phyloP scores from a whole-genome alignment of 2,329 filamentous ascomycete species.

The Eutypa lata region DNA sequence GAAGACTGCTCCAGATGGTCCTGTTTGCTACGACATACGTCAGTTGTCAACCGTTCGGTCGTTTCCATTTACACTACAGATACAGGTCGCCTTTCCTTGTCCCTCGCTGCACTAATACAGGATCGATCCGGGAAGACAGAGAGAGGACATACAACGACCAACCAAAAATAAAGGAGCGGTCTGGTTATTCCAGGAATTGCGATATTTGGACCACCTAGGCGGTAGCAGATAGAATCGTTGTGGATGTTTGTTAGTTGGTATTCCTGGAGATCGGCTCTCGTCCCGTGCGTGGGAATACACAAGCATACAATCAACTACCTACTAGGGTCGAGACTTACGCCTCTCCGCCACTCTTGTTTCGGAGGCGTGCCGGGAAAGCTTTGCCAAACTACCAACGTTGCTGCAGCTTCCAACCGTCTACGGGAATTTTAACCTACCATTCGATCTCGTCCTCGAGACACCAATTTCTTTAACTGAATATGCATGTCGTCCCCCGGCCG shows the following conservation, averaged over 20 bases:
- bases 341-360: slow-evolving; percentile 27
- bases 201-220: slow-evolving; percentile 18
- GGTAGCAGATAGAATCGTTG: slow-evolving; percentile 18
- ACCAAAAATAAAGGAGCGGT: slow-evolving; percentile 9
- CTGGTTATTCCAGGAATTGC: slow-evolving; percentile 5
- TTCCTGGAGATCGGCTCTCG: slow-evolving; percentile 23
- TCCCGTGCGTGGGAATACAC: slow-evolving; percentile 25
- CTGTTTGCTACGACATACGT: slow-evolving; percentile 24
- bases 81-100: slow-evolving; percentile 15
- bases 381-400: slow-evolving; percentile 26
- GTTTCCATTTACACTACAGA: slow-evolving; percentile 21
- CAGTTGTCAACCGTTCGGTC: slow-evolving; percentile 17
- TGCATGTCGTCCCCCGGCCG: slow-evolving; percentile 46
- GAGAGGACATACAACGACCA: slow-evolving; percentile 10
- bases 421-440: slow-evolving; percentile 32
- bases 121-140: slow-evolving; percentile 4
- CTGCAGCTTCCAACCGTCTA: slow-evolving; percentile 34
- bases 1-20: slow-evolving; percentile 15
- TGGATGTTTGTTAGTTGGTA: slow-evolving; percentile 27
- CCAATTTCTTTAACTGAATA: slow-evolving; percentile 42
- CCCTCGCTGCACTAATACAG: slow-evolving; percentile 18
- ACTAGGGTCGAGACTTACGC: slow-evolving; percentile 22
- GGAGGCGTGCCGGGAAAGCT: slow-evolving; percentile 27
- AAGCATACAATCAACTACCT: slow-evolving; percentile 20
- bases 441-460: slow-evolving; percentile 28